Percentiles rank a stretch among this genome's conserved stretches.
These are phyloP conservation scores for Rhizopus stolonifer DNA, from an alignment of 371 early-diverging fungal species.

Conservation along the genomic window DNA sequence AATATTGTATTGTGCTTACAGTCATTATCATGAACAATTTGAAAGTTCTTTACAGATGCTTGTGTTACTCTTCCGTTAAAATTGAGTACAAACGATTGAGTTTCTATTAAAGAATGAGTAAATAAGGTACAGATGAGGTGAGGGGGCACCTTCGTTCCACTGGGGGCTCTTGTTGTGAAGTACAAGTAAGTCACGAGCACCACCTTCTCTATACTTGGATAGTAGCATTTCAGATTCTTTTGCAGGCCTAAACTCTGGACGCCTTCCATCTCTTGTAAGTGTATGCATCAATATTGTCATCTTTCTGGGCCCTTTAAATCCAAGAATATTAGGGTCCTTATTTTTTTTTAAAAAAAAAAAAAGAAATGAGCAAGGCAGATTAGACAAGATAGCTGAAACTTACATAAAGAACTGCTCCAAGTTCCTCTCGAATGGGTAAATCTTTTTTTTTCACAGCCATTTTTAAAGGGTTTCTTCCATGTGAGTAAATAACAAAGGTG, in stretches of 20 bases:
- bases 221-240: conserved; percentile 69
- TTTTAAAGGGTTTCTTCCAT: conserved; percentile 61
- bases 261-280: conserved; percentile 65
- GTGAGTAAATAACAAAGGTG: conserved; percentile 74
- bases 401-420: conserved; percentile 83
- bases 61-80: conserved; percentile 92
- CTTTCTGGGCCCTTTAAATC: conserved; percentile 90
- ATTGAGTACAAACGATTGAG: conserved; percentile 92
- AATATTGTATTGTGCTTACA: conserved; percentile 45
- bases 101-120: conserved; percentile 57
- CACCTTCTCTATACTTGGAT: conserved; percentile 58
- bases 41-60: conserved; percentile 98
- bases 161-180: conserved; percentile 91
- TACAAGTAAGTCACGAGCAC: conserved; percentile 63
- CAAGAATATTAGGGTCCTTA: conserved; percentile 87
- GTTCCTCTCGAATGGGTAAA: conserved; percentile 63
- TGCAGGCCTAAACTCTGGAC: conserved; percentile 59
- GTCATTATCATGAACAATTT: conserved; percentile 90
- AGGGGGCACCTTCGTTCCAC: conserved; percentile 80
- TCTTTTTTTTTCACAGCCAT: conserved; percentile 34
- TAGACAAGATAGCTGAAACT: no score
- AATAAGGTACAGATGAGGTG: neutral
- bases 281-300: conserved; percentile 85
- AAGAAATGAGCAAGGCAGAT: no score
- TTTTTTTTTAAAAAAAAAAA: neutral